phyloP scores from a whole-genome alignment of 352 stramenopile genomes.

The Blastocystis sp. region DNA sequence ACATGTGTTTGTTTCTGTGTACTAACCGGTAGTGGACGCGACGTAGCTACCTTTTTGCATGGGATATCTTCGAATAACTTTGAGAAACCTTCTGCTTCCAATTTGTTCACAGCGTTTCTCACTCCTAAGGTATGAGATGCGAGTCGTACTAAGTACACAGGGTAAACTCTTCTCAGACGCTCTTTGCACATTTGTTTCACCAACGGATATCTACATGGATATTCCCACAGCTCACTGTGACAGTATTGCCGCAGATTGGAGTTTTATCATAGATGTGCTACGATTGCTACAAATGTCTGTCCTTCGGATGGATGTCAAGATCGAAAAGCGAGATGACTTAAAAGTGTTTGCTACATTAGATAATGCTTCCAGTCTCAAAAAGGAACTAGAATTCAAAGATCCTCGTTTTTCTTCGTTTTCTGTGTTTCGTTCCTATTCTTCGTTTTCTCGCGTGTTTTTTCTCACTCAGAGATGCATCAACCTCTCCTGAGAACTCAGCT shows the following conservation, averaged over 20 bases:
- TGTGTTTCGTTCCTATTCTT: neutral
- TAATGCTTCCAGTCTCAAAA: too few species aligned
- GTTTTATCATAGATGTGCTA: neutral
- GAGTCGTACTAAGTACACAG: neutral
- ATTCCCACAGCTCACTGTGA: neutral
- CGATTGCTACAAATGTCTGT: conserved; percentile 7
- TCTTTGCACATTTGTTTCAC: neutral
- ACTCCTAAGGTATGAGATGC: neutral
- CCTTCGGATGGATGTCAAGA: neutral
- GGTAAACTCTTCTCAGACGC: conserved; percentile 53
- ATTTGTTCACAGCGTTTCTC: conserved; percentile 15
- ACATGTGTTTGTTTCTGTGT: neutral
- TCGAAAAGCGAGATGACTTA: neutral
- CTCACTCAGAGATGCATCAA: neutral
- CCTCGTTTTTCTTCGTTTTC: neutral
- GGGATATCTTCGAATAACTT: conserved; percentile 52
- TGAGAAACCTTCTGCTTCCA: neutral
- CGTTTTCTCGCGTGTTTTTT: neutral
- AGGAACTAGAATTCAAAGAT: neutral
- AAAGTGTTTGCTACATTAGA: neutral
- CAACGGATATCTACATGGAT: neutral
- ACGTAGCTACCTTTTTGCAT: neutral
- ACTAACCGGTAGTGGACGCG: neutral
- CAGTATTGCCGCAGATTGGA: neutral
- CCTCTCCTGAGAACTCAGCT: neutral